Base-by-base conservation (phyloP, 208 protist species). In the Acanthamoeba healyi region DNA sequence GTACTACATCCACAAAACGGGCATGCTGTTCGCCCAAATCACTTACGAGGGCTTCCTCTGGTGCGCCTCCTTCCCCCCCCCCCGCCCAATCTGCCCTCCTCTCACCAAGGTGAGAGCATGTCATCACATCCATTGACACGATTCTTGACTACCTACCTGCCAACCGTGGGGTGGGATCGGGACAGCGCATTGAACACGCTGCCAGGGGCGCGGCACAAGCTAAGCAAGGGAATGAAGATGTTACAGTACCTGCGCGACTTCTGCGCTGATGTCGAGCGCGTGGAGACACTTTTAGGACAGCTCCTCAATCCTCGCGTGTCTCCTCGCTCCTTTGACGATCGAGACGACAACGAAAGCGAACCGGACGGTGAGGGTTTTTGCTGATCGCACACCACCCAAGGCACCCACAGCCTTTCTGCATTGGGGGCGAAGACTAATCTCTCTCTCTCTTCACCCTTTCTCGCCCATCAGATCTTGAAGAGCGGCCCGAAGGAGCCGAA, bases 41-140 rank as follows among this genome's bases (percentile, higher is more conserved):
- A 90, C 94, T 15, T 67, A 93, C 9, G 95, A 96, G 46, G 95
- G 95, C 15, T 96, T 96, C 36, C n/a, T 94, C 4, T 96, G 95
- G 63, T 92, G 77, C 29, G 15, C 2, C 2, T n/a, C 2, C 24
- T 9, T 17, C 61, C 61, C 5, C 61, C 61, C 29, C 61, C 67
- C 14, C 67, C 32, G 24, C 38, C 15, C 32, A 77, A 2, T 32
- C 67, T 2, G 14, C 14, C 9, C 38, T 77, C 22, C 67, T 32
- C 38, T 32, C 9, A 17, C 9, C 4, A 6, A 42, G 4, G 10
- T 42, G 67, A 77, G 38, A 5, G 32, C 36, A 77, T n/a, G n/a
- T n/a, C n/a, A n/a, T n/a, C 34, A 29, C 36, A 22, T 26, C 4
- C 24, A 14, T 51, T 51, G 40, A 12, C 22, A 34, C 22, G 14